Conservation (phyloP, 2,329 filamentous ascomycete species). For the Ophiostoma angusticollis region DNA sequence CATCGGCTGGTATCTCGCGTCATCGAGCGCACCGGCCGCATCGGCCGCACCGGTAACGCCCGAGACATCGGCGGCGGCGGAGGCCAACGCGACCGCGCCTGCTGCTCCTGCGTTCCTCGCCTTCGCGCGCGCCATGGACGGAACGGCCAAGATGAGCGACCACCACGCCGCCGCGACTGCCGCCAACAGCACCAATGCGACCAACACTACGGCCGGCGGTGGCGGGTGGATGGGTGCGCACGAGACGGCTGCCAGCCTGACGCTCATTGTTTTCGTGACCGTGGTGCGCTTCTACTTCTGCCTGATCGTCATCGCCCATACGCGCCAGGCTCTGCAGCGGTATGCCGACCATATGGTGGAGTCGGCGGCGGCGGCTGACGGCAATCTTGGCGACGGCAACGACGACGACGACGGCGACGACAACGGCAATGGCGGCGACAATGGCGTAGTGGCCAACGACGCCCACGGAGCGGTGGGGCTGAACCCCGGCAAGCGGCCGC, state of each 20-base stretch:
- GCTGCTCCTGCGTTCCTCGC: not conserved
- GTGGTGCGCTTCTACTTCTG: constrained; percentile 71
- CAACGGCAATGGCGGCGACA: constrained; percentile 2
- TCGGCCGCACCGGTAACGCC: not conserved
- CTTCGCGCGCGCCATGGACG: not conserved
- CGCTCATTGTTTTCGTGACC: constrained; percentile 62
- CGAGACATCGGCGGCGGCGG: not conserved
- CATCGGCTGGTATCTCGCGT: constrained; percentile 71
- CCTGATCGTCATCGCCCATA: constrained; percentile 71
- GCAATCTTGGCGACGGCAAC: constrained; percentile 34
- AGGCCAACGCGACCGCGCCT: not conserved
- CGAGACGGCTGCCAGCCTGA: constrained; percentile 61
- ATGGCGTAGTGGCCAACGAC: constrained; percentile 18
- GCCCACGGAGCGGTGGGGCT: constrained; percentile 12
- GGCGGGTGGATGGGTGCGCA: constrained; percentile 25
- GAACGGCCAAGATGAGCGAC: not conserved
- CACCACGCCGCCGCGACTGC: not conserved
- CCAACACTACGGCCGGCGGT: constrained; percentile 12
- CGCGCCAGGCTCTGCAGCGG: constrained; percentile 61
- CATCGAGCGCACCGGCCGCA: constrained; percentile 8
- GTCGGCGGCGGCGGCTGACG: constrained; percentile 17
- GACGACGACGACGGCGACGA: constrained; percentile 6
- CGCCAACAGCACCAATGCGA: not conserved
- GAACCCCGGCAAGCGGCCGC: constrained; percentile 4
- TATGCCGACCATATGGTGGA: constrained; percentile 36